Evolutionary conservation across 148 eudicot genomes (phyloP).

Genomic region (Dianthus caryophyllus): DNA sequence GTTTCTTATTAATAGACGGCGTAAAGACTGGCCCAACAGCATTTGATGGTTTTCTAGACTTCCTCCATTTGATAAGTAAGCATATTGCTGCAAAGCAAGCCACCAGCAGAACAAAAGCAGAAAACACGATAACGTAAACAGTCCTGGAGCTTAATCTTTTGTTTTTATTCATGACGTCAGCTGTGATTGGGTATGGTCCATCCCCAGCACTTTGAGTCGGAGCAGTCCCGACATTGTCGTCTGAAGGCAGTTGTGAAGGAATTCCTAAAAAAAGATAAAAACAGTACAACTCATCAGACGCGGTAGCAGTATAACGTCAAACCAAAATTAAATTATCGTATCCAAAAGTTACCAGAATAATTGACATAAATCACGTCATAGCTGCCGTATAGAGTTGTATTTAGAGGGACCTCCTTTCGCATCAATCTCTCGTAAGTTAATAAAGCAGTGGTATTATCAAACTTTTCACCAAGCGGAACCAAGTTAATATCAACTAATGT

Average conservation of each 20-base stretch:
- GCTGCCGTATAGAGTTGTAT: constrained; percentile 73
- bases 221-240: constrained; percentile 37
- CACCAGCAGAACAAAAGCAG: constrained; percentile 62
- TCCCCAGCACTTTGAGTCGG: constrained; percentile 58
- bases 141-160: constrained; percentile 52
- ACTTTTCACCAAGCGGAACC: constrained; percentile 86
- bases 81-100: constrained; percentile 54
- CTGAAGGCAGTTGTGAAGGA: constrained; percentile 54
- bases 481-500: constrained; percentile 78
- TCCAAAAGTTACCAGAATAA: constrained; percentile 63
- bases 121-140: constrained; percentile 57
- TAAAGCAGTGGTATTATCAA: constrained; percentile 87
- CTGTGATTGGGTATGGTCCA: constrained; percentile 66
- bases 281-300: constrained; percentile 22
- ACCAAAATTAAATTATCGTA: not conserved
- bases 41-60: constrained; percentile 50
- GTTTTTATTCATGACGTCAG: constrained; percentile 47
- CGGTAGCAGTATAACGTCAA: constrained; percentile 4
- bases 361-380: constrained; percentile 63
- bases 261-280: constrained; percentile 56
- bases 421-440: constrained; percentile 68
- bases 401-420: constrained; percentile 75
- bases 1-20: constrained; percentile 59
- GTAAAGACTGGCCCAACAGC: constrained; percentile 69
- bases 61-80: constrained; percentile 63